Base-by-base conservation (phyloP, 805 yeast genomes). In the Cyberlindnera amylophila region DNA sequence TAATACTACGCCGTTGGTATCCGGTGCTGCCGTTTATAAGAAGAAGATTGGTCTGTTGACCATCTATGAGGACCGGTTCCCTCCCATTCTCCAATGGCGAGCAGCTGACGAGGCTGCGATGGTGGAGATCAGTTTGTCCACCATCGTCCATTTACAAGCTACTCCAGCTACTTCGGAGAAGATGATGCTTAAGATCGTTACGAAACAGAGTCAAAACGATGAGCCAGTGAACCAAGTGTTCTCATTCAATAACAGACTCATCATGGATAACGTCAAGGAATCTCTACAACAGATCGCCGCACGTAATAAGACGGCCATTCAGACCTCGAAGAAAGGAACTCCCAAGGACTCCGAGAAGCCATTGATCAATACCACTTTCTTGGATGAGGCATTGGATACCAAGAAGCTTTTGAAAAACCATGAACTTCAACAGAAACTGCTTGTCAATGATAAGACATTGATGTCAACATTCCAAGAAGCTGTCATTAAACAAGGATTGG, bases 391-490 rank as follows among this genome's bases (percentile, higher is more conserved):
- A 2, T 59, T 85, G 18, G 81, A 82, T 30, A 69, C 76, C 6
- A 68, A 71, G 38, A 78, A 72, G 45, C 67, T 91, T 39, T 66
- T 90, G 47, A 74, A 77, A 34, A 87, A 93, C 59, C 72, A 79
- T 34, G 81, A 78, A 38, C 67, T 93, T 14, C 99, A 93, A 56
- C 95, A 89, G 53, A 76, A 77, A 42, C 65, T 91, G 15, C 67
- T 93, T 21, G 69, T 80, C 42, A 84, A 82, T 46, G 85, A 89
- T 56, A 76, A 81, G 38, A 66, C 66, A 8, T 68, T 93, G 41
- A 78, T 87, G 69, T 74, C 77, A 44, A 79, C 84, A 2, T 93
- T 93, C 59, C 82, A 90, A 36, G 96, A 87, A 46, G 83, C 96
- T 0, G 97, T 93, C 6, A 87, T 89, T 47, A 75, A 80, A 45